A percentile compares a stretch with the other conserved stretches of the same genome.
Evolutionary conservation across 2,329 filamentous ascomycete genomes (phyloP).

Genomic region (Colletotrichum truncatum): DNA sequence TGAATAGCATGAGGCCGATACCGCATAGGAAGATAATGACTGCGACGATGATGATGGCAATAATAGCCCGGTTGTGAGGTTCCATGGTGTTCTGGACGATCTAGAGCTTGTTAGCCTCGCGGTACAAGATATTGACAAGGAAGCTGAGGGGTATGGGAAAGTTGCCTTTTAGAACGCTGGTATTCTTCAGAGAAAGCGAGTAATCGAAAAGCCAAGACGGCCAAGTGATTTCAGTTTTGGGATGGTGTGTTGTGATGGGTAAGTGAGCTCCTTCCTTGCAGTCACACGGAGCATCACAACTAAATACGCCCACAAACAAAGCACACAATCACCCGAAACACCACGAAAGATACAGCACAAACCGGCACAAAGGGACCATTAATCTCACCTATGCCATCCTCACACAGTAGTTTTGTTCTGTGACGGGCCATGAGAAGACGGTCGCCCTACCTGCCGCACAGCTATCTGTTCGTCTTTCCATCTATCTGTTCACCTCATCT

Average conservation of each 20-base stretch:
- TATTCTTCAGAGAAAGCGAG: no score
- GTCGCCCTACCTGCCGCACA: no score
- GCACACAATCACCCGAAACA: neutral
- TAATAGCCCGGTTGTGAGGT: neutral
- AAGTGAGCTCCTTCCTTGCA: neutral
- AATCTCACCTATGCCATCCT: neutral
- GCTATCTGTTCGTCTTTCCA: no score
- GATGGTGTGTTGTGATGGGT: no score
- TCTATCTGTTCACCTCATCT: neutral
- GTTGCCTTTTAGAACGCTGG: neutral
- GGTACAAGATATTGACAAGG: neutral
- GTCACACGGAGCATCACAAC: neutral
- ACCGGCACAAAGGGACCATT: neutral
- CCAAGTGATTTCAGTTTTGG: no score
- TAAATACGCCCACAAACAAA: neutral
- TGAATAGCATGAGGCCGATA: neutral
- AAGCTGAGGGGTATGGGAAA: neutral
- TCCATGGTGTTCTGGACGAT: neutral
- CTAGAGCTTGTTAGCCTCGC: neutral
- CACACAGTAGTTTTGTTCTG: neutral
- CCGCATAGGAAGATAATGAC: neutral
- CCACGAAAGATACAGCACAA: neutral
- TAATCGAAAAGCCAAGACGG: no score
- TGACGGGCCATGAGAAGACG: neutral
- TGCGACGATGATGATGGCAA: neutral